Percentiles rank a stretch among this genome's conserved stretches.
Evolutionary conservation across 352 stramenopile genomes (phyloP).

Genomic region (Phytophthora syringae): DNA sequence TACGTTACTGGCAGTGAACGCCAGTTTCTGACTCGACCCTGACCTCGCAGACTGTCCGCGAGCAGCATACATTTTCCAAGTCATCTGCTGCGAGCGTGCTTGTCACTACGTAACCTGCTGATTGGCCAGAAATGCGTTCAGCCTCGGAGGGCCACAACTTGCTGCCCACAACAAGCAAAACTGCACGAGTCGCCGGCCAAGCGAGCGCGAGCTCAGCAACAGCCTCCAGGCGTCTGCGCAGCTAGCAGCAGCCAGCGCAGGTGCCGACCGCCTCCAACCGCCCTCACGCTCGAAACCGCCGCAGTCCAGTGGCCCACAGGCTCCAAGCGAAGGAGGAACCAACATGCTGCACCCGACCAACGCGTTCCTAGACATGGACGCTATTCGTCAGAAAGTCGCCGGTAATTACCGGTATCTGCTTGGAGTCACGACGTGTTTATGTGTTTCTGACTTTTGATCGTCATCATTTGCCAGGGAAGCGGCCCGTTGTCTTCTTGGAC

Average conservation of each 20-base stretch:
- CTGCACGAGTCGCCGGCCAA: constrained; percentile 21
- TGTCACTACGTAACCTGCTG: neutral
- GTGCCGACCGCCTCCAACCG: constrained; percentile 10
- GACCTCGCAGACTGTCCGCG: constrained; percentile 21
- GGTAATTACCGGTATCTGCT: constrained; percentile 33
- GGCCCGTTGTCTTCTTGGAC: constrained; percentile 74
- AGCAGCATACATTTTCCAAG: constrained; percentile 20
- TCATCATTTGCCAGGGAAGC: constrained; percentile 44
- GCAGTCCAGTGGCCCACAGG: constrained; percentile 11
- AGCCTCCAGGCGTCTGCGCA: constrained; percentile 30
- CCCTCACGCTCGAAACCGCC: constrained; percentile 12
- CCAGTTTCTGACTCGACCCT: constrained; percentile 6
- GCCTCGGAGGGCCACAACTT: constrained; percentile 17
- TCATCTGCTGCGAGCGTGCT: constrained; percentile 28
- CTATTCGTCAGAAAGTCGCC: constrained; percentile 60
- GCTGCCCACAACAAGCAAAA: constrained; percentile 5
- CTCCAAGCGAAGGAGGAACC: neutral
- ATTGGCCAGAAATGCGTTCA: constrained; percentile 24
- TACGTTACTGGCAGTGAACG: constrained; percentile 4
- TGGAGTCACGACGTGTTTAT: constrained; percentile 17
- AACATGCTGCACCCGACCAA: constrained; percentile 65
- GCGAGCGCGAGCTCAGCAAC: constrained; percentile 42
- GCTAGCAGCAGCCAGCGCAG: constrained; percentile 21
- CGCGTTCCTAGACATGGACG: constrained; percentile 61
- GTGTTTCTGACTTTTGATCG: constrained; percentile 28